A percentile compares a stretch with the other conserved stretches of the same genome.
phyloP scores from a whole-genome alignment of 768 basidiomycete genomes.

The Arthromyces matolae region DNA sequence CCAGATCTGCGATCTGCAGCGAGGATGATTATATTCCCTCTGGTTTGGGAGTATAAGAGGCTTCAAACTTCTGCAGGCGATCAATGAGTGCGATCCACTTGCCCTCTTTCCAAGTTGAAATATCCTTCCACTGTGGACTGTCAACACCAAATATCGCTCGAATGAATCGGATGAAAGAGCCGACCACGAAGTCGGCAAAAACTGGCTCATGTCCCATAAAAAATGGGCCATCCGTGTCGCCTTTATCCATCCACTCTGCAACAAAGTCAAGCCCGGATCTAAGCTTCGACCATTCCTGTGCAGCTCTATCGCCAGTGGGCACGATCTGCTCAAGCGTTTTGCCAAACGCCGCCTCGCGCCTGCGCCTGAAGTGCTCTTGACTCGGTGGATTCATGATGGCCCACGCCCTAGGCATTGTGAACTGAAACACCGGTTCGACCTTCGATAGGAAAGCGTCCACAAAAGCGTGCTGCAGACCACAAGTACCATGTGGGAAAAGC shows the following conservation, averaged over 20 bases:
- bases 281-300: slow-evolving; percentile 19
- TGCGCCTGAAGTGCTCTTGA: slow-evolving; percentile 29
- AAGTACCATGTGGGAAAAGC: slow-evolving; percentile 25
- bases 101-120: slow-evolving; percentile 3
- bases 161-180: slow-evolving; percentile 4
- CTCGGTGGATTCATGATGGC: slow-evolving; percentile 28
- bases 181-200: slow-evolving; percentile 9
- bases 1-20: no score
- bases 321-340: slow-evolving; percentile 28
- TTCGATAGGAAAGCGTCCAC: slow-evolving; percentile 1
- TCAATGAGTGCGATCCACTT: neutral
- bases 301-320: slow-evolving; percentile 21
- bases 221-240: slow-evolving; percentile 6
- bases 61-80: no score
- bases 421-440: slow-evolving; percentile 3
- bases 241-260: slow-evolving; percentile 15
- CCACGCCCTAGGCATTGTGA: slow-evolving; percentile 14
- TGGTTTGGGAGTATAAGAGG: no score
- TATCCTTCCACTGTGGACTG: neutral
- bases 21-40: no score
- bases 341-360: slow-evolving; percentile 24
- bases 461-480: slow-evolving; percentile 15
- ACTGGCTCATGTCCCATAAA: slow-evolving; percentile 1
- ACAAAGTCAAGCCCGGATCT: no score
- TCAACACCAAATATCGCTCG: neutral